phyloP scores from a whole-genome alignment of 352 stramenopile genomes.

The Pythium brachiatum region DNA sequence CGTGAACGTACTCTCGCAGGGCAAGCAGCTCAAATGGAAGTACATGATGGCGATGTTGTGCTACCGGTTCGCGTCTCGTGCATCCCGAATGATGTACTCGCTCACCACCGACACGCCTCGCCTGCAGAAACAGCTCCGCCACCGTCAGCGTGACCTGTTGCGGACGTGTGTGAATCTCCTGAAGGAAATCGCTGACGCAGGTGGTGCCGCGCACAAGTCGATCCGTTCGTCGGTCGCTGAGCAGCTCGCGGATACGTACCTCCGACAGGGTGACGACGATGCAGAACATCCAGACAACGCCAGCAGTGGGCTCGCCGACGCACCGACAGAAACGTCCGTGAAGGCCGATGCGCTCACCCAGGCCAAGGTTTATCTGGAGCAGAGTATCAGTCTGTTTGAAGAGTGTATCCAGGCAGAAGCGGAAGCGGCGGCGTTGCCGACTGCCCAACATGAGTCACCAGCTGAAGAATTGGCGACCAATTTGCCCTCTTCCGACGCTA shows the following conservation, averaged over 20 bases:
- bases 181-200: constrained; percentile 61
- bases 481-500: not conserved
- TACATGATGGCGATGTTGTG: constrained; percentile 91
- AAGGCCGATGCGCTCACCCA: constrained; percentile 29
- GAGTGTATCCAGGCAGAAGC: constrained; percentile 45
- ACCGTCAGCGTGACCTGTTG: constrained; percentile 74
- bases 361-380: constrained; percentile 59
- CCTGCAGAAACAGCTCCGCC: constrained; percentile 61
- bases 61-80: constrained; percentile 79
- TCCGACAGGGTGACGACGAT: constrained; percentile 39
- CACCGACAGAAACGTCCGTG: not conserved
- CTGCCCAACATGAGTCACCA: constrained; percentile 20
- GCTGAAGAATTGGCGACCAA: not conserved
- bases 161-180: constrained; percentile 74
- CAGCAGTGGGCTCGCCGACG: constrained; percentile 20
- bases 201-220: constrained; percentile 58
- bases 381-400: constrained; percentile 75
- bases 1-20: constrained; percentile 76
- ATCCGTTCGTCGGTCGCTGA: constrained; percentile 82
- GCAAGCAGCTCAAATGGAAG: constrained; percentile 88
- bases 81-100: constrained; percentile 60
- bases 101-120: constrained; percentile 50
- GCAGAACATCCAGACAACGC: constrained; percentile 1
- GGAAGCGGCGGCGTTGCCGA: constrained; percentile 8
- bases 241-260: constrained; percentile 79